These are phyloP conservation scores for Geotrichum ghanense DNA, from an alignment of 805 yeast genomes.

Conservation along the genomic window DNA sequence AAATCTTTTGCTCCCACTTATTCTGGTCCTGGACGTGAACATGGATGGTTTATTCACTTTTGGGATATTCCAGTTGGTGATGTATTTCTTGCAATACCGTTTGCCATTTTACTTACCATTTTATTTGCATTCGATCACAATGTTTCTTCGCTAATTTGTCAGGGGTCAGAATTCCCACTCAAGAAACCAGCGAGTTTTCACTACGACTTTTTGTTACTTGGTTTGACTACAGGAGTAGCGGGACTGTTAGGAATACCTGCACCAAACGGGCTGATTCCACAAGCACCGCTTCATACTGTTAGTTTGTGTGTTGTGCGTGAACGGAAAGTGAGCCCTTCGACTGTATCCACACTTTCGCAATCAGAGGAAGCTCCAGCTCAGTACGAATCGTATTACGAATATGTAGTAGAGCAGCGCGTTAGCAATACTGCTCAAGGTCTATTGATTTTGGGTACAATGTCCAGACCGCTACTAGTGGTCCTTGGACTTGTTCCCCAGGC, in stretches of 20 bases:
- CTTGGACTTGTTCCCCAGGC: constrained; percentile 85
- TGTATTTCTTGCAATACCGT: constrained; percentile 84
- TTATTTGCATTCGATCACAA: constrained; percentile 93
- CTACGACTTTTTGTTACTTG: constrained; percentile 80
- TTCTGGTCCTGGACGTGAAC: constrained; percentile 23
- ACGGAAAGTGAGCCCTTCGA: constrained; percentile 14
- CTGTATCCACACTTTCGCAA: constrained; percentile 15
- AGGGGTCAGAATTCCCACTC: constrained; percentile 67
- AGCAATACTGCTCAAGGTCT: constrained; percentile 81
- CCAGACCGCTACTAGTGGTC: constrained; percentile 73
- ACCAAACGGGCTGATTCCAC: constrained; percentile 94
- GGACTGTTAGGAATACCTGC: constrained; percentile 90
- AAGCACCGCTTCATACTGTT: constrained; percentile 87
- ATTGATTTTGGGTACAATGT: constrained; percentile 76
- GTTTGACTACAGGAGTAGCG: constrained; percentile 75
- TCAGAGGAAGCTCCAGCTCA: constrained; percentile 4
- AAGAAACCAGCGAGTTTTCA: constrained; percentile 85
- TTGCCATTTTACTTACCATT: constrained; percentile 74
- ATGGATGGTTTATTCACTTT: constrained; percentile 71
- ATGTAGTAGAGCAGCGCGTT: constrained; percentile 82
- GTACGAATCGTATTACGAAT: constrained; percentile 23
- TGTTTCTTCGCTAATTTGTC: constrained; percentile 88
- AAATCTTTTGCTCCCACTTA: constrained; percentile 66
- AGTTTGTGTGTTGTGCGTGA: constrained; percentile 48
- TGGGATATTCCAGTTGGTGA: constrained; percentile 66